Evolutionary conservation across 331 rosid species (phyloP), one percentile per base, ranked within the genome.

Genomic region (Phaseolus coccineus): DNA sequence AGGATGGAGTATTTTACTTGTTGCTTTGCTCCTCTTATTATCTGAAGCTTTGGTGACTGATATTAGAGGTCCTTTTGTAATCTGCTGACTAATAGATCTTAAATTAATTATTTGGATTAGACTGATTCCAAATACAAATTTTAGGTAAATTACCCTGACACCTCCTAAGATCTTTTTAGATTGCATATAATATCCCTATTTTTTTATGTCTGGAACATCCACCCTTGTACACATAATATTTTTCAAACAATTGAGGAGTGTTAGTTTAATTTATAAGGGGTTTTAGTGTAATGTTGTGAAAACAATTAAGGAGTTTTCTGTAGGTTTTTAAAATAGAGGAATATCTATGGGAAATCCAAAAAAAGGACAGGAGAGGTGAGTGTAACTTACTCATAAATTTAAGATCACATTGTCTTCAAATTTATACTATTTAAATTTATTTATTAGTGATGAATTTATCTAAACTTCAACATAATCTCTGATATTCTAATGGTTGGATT

Each of bases 401-500:
- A 52, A 30, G 15, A 58, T 31, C 24, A 56, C 44, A 8, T 31
- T 50, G 61, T 81, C 61, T 55, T 74, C 24, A 55, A 69, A 37
- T 81, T 40, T 48, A 7, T 58, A 14, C 48, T 33, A 73, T 86
- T 88, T 50, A 28, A 42, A 28, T 81, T 16, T 7, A 30, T 31
- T 30, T 25, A 12, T 2, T 33, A 56, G 37, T 37, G 52, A 13
- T 8, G 19, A 51, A 42, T 58, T 74, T 31, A 56, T 28, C 61
- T 66, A n/a, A 56, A 46, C 39, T 81, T 67, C 40, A 50, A 46
- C 64, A 13, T 30, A 62, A 52, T 77, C 39, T 63, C 16, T 44
- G 44, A 35, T 40, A 9, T 13, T 44, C 46, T 52, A 52, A 62
- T 52, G 63, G 19, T 63, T 73, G 59, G 77, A 78, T 73, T 1